Evolutionary conservation across 2,329 filamentous ascomycete species (phyloP), one percentile per base, ranked within the genome.

Genomic region (Rhynchosporium agropyri): DNA sequence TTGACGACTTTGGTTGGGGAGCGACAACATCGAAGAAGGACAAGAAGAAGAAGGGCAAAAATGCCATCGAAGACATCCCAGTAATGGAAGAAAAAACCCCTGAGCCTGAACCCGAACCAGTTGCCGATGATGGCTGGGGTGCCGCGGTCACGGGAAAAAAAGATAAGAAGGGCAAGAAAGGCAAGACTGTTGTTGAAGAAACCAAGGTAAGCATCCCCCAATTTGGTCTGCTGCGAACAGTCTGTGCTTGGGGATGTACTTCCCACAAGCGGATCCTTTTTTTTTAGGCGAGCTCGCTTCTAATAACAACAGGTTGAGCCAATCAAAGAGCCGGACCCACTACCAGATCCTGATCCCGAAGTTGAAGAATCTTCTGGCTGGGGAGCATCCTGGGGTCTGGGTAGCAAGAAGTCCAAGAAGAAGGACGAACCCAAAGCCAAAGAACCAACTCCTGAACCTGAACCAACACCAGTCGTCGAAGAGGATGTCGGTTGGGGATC

Each of bases 11-110:
- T 48, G 62, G 73, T 9, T 79, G 75, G 76, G 76, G 74, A 15
- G 53, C 65, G 20, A 58, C 71, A 38, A 67, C 68, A 12, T 77
- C 76, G 63, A 74, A 76, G 45, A 79, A 79, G 67, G 77, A 78
- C 42, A 78, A 78, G 69, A 75, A 78, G 48, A 77, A 50, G 28
- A 77, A 80, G 63, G 81, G 77, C 66, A 73, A 76, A n/a, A 74
- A 55, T 7, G 57, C 53, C 15, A 20, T 63, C 10, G 65, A 70
- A 58, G 68, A 82, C 77, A 68, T 71, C 79, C 54, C 54, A 46
- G 76, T 77, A 62, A 63, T 69, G 38, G 64, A 63, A 15, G 73
- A 72, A 38, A 72, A 70, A 8, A 72, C 72, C 9, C 72, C 73
- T 0, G 69, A 71, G n/a, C 71, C 75, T 0, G 74, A 75, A 55